A percentile compares a stretch with the other conserved stretches of the same genome.
These are phyloP conservation scores for Taxawa tesnikishii DNA, from an alignment of 2,329 filamentous ascomycete genomes.

Conservation along the genomic window DNA sequence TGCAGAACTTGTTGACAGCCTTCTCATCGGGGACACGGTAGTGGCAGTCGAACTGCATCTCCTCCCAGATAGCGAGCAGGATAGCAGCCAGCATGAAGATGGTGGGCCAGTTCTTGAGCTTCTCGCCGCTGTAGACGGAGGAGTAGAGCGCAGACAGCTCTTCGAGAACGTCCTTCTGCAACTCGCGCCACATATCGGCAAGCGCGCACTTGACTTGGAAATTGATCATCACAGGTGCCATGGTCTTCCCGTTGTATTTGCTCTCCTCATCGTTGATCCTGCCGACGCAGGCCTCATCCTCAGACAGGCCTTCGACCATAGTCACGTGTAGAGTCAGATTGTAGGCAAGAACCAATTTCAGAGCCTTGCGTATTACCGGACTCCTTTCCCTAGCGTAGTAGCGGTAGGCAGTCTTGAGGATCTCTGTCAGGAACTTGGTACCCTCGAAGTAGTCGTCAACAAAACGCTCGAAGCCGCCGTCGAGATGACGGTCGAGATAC, in stretches of 20 bases:
- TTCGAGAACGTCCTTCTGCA: constrained; percentile 91
- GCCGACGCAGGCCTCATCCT: constrained; percentile 65
- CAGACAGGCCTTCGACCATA: constrained; percentile 78
- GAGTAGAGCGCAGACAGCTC: constrained; percentile 88
- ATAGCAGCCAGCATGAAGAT: constrained; percentile 97
- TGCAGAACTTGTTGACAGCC: constrained; percentile 87
- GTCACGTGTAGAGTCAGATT: constrained; percentile 92
- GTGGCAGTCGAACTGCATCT: constrained; percentile 98
- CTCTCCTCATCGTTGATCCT: constrained; percentile 78
- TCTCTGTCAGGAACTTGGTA: constrained; percentile 87
- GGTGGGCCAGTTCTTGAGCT: constrained; percentile 97
- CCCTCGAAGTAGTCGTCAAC: constrained; percentile 95
- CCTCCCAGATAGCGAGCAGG: constrained; percentile 87
- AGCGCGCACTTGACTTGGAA: constrained; percentile 98
- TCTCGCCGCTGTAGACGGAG: constrained; percentile 95
- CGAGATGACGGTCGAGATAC: constrained; percentile 91
- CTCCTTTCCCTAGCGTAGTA: constrained; percentile 83
- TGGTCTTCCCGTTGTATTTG: constrained; percentile 78
- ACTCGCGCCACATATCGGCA: constrained; percentile 94
- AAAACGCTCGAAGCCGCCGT: constrained; percentile 82
- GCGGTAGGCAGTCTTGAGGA: constrained; percentile 89
- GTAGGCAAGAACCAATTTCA: constrained; percentile 92
- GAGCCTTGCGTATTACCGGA: constrained; percentile 82
- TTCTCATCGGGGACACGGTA: constrained; percentile 79
- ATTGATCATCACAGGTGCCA: constrained; percentile 98